Evolutionary conservation across 768 basidiomycete species (phyloP).

Genomic region (Lactarius psammicola): DNA sequence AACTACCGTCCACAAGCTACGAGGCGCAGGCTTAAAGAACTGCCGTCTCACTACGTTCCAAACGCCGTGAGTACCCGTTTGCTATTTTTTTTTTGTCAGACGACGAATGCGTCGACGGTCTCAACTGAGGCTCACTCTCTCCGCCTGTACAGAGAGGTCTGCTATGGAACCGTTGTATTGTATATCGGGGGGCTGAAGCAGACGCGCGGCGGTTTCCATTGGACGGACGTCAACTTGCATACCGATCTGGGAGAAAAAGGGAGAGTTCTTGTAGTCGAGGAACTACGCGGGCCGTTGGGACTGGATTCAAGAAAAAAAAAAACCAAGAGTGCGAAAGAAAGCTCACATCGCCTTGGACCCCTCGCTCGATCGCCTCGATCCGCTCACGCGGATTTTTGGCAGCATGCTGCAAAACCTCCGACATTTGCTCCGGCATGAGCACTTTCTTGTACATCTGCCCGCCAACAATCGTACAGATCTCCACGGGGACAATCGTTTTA

Average conservation of each 20-base stretch:
- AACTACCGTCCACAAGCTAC: slow-evolving; percentile 19
- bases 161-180: slow-evolving; percentile 15
- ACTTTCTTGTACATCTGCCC: slow-evolving; percentile 29
- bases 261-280: slow-evolving; percentile 26
- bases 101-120: not conserved
- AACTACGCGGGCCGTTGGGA: slow-evolving; percentile 16
- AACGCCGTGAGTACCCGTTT: slow-evolving; percentile 17
- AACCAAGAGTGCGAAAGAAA: not conserved
- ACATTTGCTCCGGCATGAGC: slow-evolving; percentile 19
- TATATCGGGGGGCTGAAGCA: slow-evolving; percentile 24
- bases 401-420: slow-evolving; percentile 14
- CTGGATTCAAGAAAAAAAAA: no score
- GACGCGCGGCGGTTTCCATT: slow-evolving; percentile 16
- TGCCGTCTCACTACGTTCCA: slow-evolving; percentile 28
- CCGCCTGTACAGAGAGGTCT: slow-evolving; percentile 12
- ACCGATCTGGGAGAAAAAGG: slow-evolving; percentile 24
- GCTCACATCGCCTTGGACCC: slow-evolving; percentile 1
- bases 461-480: slow-evolving; percentile 26
- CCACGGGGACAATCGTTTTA: slow-evolving; percentile 21
- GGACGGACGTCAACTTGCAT: slow-evolving; percentile 24
- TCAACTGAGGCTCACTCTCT: slow-evolving; percentile 2
- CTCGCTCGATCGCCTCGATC: no score
- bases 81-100: slow-evolving; percentile 1
- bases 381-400: no score
- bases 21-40: slow-evolving; percentile 19